Percentiles rank a stretch among this genome's conserved stretches.
phyloP scores from a whole-genome alignment of 1,139 yeast species.

The Yamadazyma dushanensis region DNA sequence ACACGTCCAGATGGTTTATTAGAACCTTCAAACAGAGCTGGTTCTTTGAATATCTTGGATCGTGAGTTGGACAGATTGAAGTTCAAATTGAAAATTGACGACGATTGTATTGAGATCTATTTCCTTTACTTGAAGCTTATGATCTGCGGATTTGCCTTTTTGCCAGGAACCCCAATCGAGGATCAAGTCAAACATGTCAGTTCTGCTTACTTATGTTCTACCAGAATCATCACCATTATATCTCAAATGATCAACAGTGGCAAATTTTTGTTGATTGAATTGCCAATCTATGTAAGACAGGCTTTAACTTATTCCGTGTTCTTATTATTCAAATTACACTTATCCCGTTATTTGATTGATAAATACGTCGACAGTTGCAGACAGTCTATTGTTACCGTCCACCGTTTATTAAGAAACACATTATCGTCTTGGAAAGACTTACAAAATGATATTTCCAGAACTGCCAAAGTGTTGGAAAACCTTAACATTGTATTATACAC shows the following conservation, averaged over 20 bases:
- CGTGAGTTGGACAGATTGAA: slow-evolving; percentile 74
- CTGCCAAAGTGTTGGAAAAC: slow-evolving; percentile 90
- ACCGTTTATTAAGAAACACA: slow-evolving; percentile 81
- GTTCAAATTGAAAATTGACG: slow-evolving; percentile 61
- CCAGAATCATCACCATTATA: slow-evolving; percentile 76
- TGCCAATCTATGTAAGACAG: slow-evolving; percentile 86
- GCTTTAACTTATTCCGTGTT: slow-evolving; percentile 81
- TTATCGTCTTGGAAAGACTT: slow-evolving; percentile 89
- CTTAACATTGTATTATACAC: slow-evolving; percentile 83
- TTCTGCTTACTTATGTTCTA: slow-evolving; percentile 77
- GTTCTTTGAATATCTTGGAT: slow-evolving; percentile 71
- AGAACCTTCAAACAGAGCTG: slow-evolving; percentile 82
- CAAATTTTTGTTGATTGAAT: slow-evolving; percentile 65
- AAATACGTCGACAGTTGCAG: slow-evolving; percentile 85
- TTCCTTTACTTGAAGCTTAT: slow-evolving; percentile 75
- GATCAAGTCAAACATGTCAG: slow-evolving; percentile 86
- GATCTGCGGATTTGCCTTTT: slow-evolving; percentile 86
- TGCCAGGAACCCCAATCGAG: slow-evolving; percentile 88
- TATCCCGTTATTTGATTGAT: slow-evolving; percentile 74
- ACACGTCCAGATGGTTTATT: slow-evolving; percentile 86
- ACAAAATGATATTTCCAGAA: slow-evolving; percentile 86
- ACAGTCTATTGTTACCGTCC: slow-evolving; percentile 91
- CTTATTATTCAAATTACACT: slow-evolving; percentile 75
- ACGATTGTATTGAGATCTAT: slow-evolving; percentile 73
- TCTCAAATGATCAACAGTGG: slow-evolving; percentile 63